Evolutionary conservation across 176 grass and related monocot genomes (phyloP), one percentile per base, ranked within the genome.

Genomic region (Musa troglodytarum): DNA sequence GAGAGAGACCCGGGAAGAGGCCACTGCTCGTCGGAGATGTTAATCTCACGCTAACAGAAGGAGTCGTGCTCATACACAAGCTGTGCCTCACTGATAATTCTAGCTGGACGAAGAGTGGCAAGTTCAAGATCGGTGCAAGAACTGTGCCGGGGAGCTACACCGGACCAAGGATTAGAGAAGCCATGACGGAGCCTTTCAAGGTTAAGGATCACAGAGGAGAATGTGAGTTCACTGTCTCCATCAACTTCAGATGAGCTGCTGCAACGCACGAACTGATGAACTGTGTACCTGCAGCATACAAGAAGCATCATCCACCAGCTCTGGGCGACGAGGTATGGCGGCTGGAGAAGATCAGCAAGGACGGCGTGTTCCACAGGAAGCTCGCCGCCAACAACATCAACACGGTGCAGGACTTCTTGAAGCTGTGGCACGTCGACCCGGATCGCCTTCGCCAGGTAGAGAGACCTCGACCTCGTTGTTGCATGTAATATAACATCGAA

Each of bases 11-110:
- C 1, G 96, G 96, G 7, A 99, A 94, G 79, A 85, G 96, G 19
- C 91, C 96, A 2, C 83, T 99, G 2, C 84, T 99, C 22, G 84
- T 86, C 0, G 96, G 96, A 29, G 96, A 99, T 0, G 88, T 92
- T 3, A 74, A 9, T 52, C 65, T 92, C 21, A 84, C 81, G 66
- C 74, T 95, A 76, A 68, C 78, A 0, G 88, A 95, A 22, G 91
- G 86, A 0, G 63, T 50, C 20, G 88, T 63, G 26, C 9, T 15
- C 12, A 84, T 95, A 0, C 50, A 51, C 14, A 91, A 99, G 1
- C 96, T 99, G n/a, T 83, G 83, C 53, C 89, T 99, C 80, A 99
- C 96, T 0, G 96, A 99, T 49, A 99, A 99, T 63, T 91, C 90
- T 2, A 94, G 91, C 1, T 99, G 96, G 96, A 81, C 89, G 0